These are phyloP conservation scores for Vaccinium darrowii DNA, from an alignment of 148 eudicot genomes.

Conservation along the genomic window DNA sequence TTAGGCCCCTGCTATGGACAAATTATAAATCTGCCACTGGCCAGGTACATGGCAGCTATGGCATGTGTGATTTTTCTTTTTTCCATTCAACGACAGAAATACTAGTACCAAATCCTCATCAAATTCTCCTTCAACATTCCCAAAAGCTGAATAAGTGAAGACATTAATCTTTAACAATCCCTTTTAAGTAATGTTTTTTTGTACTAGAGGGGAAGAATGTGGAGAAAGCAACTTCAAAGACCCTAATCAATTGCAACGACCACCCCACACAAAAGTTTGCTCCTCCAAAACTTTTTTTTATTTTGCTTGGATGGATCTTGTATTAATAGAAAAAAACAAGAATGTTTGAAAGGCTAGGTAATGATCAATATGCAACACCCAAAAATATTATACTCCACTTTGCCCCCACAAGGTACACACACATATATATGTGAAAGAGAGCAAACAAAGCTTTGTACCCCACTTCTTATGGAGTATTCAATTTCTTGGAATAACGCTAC, in stretches of 20 bases:
- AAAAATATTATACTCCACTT: background rate
- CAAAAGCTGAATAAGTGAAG: background rate
- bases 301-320: background rate
- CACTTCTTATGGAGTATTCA: too few species aligned
- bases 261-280: slow-evolving; percentile 14
- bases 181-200: background rate
- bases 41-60: too few species aligned
- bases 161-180: background rate
- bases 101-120: background rate
- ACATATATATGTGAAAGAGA: too few species aligned
- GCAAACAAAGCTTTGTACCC: too few species aligned
- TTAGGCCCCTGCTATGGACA: too few species aligned
- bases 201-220: slow-evolving; percentile 14
- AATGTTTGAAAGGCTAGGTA: background rate
- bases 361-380: background rate
- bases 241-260: background rate
- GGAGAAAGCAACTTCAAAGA: slow-evolving; percentile 15
- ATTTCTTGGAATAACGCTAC: too few species aligned
- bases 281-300: background rate
- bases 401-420: background rate
- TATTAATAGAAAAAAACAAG: background rate
- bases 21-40: too few species aligned
- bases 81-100: background rate
- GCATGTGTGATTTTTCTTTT: too few species aligned
- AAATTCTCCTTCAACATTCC: background rate